Conservation (phyloP, 1,284 basidiomycete species). For the Naganishia cerealis region DNA sequence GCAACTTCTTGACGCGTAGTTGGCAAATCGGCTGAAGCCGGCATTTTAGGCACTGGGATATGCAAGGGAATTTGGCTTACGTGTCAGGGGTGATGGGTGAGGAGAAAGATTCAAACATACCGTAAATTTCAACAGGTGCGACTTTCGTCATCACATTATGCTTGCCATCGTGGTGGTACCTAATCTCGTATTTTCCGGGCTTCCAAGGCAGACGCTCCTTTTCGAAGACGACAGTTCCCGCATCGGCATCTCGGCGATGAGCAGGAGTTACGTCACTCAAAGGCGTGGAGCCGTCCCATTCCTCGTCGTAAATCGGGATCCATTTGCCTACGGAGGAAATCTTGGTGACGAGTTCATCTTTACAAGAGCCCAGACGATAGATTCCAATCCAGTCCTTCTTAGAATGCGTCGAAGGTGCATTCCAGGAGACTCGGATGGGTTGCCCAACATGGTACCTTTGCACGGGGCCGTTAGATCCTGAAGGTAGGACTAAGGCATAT, state of each 20-base stretch:
- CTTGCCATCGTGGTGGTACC: constrained; percentile 82
- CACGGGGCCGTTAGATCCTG: constrained; percentile 50
- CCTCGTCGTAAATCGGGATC: constrained; percentile 85
- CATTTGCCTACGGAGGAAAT: constrained; percentile 87
- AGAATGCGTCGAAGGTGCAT: constrained; percentile 81
- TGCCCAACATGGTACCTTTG: constrained; percentile 83
- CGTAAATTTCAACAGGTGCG: constrained; percentile 81
- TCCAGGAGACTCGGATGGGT: constrained; percentile 81
- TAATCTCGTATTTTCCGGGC: constrained; percentile 81
- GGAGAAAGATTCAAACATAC: constrained; percentile 56
- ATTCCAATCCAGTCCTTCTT: constrained; percentile 97
- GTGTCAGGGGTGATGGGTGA: background rate
- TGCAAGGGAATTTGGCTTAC: constrained; percentile 44
- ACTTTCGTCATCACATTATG: constrained; percentile 89
- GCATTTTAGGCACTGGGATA: constrained; percentile 52
- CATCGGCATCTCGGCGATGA: constrained; percentile 53
- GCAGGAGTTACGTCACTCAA: constrained; percentile 56
- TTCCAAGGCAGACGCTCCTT: constrained; percentile 81
- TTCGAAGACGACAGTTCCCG: constrained; percentile 73
- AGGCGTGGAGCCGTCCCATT: constrained; percentile 86
- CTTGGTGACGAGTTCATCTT: constrained; percentile 75
- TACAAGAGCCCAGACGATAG: constrained; percentile 85
- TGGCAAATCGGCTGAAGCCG: constrained; percentile 23
- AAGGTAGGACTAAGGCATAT: constrained; percentile 67
- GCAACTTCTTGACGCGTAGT: constrained; percentile 31